Evolutionary conservation across 345 rosid species (phyloP).

Genomic region (Ricinus communis): DNA sequence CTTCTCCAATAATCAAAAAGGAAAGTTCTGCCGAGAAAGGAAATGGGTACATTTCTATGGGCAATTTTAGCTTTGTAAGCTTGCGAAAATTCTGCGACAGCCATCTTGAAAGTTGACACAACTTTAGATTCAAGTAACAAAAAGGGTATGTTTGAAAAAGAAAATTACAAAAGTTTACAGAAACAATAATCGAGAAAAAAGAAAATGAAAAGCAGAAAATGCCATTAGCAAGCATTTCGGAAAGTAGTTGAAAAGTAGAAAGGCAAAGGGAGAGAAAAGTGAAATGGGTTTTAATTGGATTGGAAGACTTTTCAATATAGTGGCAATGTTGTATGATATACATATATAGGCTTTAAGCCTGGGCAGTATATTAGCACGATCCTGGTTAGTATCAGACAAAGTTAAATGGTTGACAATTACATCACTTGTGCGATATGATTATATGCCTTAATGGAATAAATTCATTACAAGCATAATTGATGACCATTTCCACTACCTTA

Average conservation of each 20-base stretch:
- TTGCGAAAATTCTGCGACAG: neutral
- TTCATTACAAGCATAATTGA: neutral
- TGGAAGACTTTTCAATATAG: too few species aligned
- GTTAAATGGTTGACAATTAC: neutral
- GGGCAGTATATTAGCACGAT: too few species aligned
- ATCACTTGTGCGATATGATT: conserved; percentile 5
- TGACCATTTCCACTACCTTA: neutral
- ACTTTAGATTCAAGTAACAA: neutral
- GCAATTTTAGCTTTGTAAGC: neutral
- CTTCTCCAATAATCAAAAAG: too few species aligned
- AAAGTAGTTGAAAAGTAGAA: conserved; percentile 15
- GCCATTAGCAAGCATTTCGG: conserved; percentile 15
- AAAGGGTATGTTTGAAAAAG: too few species aligned
- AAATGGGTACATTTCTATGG: too few species aligned
- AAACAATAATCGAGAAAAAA: neutral
- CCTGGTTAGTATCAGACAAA: neutral
- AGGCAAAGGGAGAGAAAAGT: too few species aligned
- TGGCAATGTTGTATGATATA: too few species aligned
- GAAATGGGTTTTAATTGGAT: too few species aligned
- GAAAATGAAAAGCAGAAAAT: neutral
- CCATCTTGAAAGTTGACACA: neutral
- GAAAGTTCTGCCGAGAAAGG: too few species aligned
- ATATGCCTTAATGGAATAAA: neutral
- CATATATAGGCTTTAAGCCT: too few species aligned
- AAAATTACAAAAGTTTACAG: too few species aligned